These are phyloP conservation scores for Cornus florida DNA, from an alignment of 148 eudicot genomes.

Conservation along the genomic window DNA sequence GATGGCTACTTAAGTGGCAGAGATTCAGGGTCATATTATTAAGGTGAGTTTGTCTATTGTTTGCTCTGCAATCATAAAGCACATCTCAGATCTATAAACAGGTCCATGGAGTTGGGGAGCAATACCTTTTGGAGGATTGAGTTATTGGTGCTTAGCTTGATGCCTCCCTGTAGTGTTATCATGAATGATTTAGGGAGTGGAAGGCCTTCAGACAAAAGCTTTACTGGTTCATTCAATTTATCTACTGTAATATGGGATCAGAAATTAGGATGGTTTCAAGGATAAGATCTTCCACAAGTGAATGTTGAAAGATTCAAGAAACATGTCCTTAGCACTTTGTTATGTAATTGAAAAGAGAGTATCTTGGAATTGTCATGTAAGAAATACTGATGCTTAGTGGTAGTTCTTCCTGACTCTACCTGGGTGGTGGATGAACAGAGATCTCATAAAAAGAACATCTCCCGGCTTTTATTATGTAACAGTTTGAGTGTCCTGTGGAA, in stretches of 20 bases:
- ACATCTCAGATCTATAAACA: neutral
- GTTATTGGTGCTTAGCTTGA: neutral
- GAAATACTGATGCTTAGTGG: neutral
- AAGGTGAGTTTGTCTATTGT: neutral
- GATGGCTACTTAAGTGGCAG: neutral
- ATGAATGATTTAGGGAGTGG: neutral
- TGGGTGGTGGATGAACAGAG: neutral
- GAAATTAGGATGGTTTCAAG: neutral
- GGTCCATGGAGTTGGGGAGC: neutral
- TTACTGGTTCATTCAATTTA: neutral
- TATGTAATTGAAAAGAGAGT: neutral
- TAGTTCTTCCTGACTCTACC: neutral
- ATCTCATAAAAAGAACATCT: neutral
- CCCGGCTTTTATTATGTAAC: neutral
- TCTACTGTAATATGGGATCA: neutral
- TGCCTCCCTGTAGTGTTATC: neutral
- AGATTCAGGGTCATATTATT: neutral
- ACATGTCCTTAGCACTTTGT: neutral
- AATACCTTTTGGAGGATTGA: neutral
- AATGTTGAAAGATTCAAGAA: neutral
- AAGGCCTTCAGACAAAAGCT: neutral
- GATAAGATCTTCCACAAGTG: neutral
- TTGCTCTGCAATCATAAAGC: neutral
- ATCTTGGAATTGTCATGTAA: neutral
- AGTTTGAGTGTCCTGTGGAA: neutral